Base-by-base conservation (phyloP, 108 stramenopile species). In the Cyclotella choctawhatcheeana region DNA sequence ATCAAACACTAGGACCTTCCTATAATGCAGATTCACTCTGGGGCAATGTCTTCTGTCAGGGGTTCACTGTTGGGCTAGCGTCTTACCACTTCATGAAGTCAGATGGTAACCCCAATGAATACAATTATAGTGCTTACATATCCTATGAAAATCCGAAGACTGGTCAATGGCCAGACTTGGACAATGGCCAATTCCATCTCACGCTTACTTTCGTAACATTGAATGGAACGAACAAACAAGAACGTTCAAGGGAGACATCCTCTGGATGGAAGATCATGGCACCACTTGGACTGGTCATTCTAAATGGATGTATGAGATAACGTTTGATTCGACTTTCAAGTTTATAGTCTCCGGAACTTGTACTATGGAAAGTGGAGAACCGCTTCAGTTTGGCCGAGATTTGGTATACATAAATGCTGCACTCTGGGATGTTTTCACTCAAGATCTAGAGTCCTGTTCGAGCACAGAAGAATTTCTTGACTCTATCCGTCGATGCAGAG, bases 1-100 rank as follows among this genome's bases (percentile, higher is more conserved):
- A 59, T 44, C 10, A 44, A 33, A 26, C 71, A 14, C 44, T 44
- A 14, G 58, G 43, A 26, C 87, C 85, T 6, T 53, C 48, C 5
- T 89, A 89, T 74, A 67, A 82, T 37, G n/a, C 48, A 7, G 61
- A 64, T 29, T 51, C 69, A 0, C 29, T 88, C 3, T 92, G 87
- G 87, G 88, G 88, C 5, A 92, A 92, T 60, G 78, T 74, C 0
- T 92, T 89, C 47, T 85, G 85, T 48, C 91, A 92, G 67, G 86
- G 44, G 10, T 67, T 84, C 29, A 79, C 44, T 24, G 84, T 92
- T 27, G 91, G 91, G 18, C 62, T 89, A 13, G 91, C 91, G 29
- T 92, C 89, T 18, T 92, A 92, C 68, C 91, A 92, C 63, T 92
- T 92, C 66, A 29, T 52, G 18, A 53, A 73, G 29, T 51, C 62